These are phyloP conservation scores for Candida vaughaniae DNA, from an alignment of 805 yeast species.

Conservation along the genomic window DNA sequence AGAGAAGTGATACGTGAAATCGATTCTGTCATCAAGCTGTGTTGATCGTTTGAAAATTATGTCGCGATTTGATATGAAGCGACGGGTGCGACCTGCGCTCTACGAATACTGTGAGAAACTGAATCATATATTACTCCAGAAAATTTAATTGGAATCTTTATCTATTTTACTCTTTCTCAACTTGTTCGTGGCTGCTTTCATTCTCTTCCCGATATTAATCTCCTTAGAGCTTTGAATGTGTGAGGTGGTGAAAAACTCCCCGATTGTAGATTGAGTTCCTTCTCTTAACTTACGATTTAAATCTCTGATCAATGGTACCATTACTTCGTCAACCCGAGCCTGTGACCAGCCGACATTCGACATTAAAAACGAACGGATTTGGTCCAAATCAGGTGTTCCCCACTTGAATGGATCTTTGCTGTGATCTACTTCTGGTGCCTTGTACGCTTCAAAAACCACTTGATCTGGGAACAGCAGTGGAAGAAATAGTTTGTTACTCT, in stretches of 20 bases:
- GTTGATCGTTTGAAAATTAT: too few species aligned
- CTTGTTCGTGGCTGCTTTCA: conserved; percentile 56
- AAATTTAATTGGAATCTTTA: too few species aligned
- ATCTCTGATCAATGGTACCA: conserved; percentile 81
- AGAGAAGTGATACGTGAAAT: conserved; percentile 64
- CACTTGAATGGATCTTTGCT: conserved; percentile 79
- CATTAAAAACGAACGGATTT: conserved; percentile 67
- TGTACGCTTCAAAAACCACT: conserved; percentile 70
- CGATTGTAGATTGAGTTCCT: conserved; percentile 58
- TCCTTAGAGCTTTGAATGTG: conserved; percentile 47
- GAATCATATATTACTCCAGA: not conserved
- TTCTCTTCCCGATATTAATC: conserved; percentile 56
- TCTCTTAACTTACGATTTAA: conserved; percentile 61
- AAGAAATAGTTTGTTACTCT: conserved; percentile 51
- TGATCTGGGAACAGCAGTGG: conserved; percentile 69
- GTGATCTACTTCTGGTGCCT: conserved; percentile 77
- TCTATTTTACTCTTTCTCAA: conserved; percentile 27
- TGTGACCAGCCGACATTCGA: conserved; percentile 77
- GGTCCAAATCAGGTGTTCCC: conserved; percentile 88
- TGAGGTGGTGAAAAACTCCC: conserved; percentile 68
- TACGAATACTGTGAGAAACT: too few species aligned
- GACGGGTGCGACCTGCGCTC: too few species aligned
- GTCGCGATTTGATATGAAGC: not conserved
- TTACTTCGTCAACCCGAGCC: conserved; percentile 72
- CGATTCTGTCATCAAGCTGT: conserved; percentile 46